These are phyloP conservation scores for Ophiosphaerella narmari DNA, from an alignment of 2,329 filamentous ascomycete genomes.

Conservation along the genomic window DNA sequence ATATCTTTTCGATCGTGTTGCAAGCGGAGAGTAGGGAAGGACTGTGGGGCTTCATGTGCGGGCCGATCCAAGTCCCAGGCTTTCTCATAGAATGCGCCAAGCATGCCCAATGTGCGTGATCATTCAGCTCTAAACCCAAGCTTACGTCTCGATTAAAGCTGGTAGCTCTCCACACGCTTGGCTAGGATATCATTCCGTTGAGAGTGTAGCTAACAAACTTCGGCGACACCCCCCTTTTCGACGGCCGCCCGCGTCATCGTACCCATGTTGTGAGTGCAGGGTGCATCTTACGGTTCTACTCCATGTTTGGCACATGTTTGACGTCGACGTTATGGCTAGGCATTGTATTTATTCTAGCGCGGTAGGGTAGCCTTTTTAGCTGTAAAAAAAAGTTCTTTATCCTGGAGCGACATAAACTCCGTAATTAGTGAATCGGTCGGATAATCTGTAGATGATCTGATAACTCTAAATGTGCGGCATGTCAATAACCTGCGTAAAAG, in stretches of 20 bases:
- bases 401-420: slow-evolving; percentile 11
- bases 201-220: slow-evolving; percentile 4
- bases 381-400: slow-evolving; percentile 19
- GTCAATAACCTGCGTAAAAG: slow-evolving; percentile 7
- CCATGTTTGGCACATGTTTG: not conserved
- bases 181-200: slow-evolving; percentile 16
- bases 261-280: slow-evolving; percentile 11
- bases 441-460: slow-evolving; percentile 38
- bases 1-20: slow-evolving; percentile 1
- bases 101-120: slow-evolving; percentile 16
- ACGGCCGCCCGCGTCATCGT: slow-evolving; percentile 27
- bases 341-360: slow-evolving; percentile 1
- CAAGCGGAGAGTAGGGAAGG: slow-evolving; percentile 2
- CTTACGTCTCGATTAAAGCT: slow-evolving; percentile 13
- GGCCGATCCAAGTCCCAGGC: slow-evolving; percentile 15
- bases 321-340: not conserved
- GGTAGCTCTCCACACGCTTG: slow-evolving; percentile 16
- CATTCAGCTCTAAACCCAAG: slow-evolving; percentile 15
- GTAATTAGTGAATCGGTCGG: slow-evolving; percentile 38
- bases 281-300: not conserved
- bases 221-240: slow-evolving; percentile 13
- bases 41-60: slow-evolving; percentile 10
- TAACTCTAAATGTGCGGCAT: slow-evolving; percentile 28
- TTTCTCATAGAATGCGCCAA: slow-evolving; percentile 29
- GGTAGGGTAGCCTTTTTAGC: slow-evolving; percentile 29